Base-by-base conservation (phyloP, 2,329 filamentous ascomycete genomes). In the Cytospora schulzeri region DNA sequence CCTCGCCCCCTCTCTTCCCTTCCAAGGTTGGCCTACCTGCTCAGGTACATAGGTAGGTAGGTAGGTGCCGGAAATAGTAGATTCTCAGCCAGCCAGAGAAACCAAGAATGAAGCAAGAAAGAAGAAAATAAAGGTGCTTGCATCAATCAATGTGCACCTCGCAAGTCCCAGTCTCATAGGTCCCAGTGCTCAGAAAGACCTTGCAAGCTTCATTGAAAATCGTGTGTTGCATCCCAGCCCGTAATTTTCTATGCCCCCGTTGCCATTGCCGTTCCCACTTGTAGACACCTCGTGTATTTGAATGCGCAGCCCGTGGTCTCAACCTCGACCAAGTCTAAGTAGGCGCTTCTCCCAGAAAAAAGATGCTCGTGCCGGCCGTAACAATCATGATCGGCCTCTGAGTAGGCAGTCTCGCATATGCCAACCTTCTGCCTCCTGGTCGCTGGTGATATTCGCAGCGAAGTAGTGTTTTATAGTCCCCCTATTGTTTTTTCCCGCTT, bases 11-110 rank as follows among this genome's bases (percentile, higher is more conserved):
- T 2, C 14, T 35, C n/a, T 56, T 53, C 6, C 19, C 41, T 17
- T n/a, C n/a, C n/a, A n/a, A n/a, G n/a, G n/a, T n/a, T 56, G 24
- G 15, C 38, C 60, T 45, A 54, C 17, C n/a, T 28, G 24, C 28
- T 31, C 52, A 56, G n/a, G 38, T 11, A 45, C 26, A 28, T 28
- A 56, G 29, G 38, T 29, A 50, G 12, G 60, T 28, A 56, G 29
- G 38, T 29, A 50, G 12, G 60, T 17, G 22, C 14, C 22, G 33
- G 26, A 29, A 9, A 29, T 50, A 45, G 51, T 51, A 54, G 38
- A 31, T 51, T 24, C 24, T 26, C 28, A 62, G 24, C 38, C 38
- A 62, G 41, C 41, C 41, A n/a, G 45, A 24, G 45, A 48, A 48
- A 24, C 45, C 45, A n/a, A 48, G 9, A 24, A 22, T n/a, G n/a